Evolutionary conservation across 129 eudicot genomes (phyloP).

Genomic region (Smallanthus sonchifolius): DNA sequence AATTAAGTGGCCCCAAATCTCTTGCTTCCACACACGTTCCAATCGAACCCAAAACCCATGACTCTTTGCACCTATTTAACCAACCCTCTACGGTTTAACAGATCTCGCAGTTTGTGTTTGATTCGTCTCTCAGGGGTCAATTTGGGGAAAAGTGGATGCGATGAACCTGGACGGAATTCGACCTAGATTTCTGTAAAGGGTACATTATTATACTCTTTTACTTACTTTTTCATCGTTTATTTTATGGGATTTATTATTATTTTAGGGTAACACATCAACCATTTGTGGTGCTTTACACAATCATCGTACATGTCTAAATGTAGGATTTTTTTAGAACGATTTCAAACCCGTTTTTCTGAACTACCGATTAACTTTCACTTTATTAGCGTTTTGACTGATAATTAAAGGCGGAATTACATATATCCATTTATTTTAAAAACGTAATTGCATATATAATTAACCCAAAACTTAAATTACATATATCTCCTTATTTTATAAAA

Average conservation of each 20-base stretch:
- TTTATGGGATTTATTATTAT: not conserved
- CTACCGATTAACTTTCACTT: no score
- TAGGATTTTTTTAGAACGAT: no score
- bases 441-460: no score
- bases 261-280: not conserved
- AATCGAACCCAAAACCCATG: not conserved
- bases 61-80: not conserved
- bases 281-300: not conserved
- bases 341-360: no score
- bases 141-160: not conserved
- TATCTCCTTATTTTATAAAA: no score
- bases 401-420: no score
- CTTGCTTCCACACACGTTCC: constrained; percentile 21
- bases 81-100: not conserved
- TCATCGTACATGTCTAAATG: not conserved
- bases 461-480: no score
- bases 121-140: not conserved
- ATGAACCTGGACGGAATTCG: constrained; percentile 35
- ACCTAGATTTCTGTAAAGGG: not conserved
- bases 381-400: no score
- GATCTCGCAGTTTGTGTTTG: not conserved
- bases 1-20: constrained; percentile 15
- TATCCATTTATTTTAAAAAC: no score
- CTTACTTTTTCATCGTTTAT: not conserved
- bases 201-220: not conserved